Percentiles rank a stretch among this genome's conserved stretches.
phyloP scores from a whole-genome alignment of 2,329 filamentous ascomycete genomes.

The Fusarium drepaniforme region DNA sequence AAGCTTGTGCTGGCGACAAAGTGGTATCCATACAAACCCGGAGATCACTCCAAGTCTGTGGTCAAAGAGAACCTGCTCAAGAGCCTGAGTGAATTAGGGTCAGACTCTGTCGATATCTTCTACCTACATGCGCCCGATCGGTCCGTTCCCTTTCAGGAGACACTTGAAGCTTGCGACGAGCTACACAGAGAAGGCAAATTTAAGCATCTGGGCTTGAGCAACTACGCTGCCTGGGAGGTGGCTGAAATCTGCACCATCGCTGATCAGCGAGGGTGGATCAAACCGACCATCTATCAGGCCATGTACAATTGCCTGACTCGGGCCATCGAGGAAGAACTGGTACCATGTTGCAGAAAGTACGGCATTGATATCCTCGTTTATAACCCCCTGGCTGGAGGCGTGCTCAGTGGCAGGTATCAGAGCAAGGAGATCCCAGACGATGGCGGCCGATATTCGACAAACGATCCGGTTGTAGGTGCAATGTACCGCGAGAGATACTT shows the following conservation, averaged over 20 bases:
- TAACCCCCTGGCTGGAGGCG: neutral
- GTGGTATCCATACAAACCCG: neutral
- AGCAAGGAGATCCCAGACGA: neutral
- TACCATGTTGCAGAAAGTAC: neutral
- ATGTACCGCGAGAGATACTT: neutral
- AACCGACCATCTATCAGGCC: neutral
- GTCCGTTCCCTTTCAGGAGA: neutral
- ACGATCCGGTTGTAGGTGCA: neutral
- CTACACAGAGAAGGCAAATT: neutral
- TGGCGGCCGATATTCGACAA: neutral
- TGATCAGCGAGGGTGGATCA: neutral
- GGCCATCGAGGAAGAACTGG: neutral
- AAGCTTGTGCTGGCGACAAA: neutral
- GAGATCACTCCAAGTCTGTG: neutral
- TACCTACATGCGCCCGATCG: neutral
- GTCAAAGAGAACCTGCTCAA: neutral
- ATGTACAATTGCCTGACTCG: neutral
- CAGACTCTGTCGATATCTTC: neutral
- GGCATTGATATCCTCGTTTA: neutral
- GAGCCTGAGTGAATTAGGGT: neutral
- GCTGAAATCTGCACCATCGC: neutral
- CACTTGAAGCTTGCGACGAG: neutral
- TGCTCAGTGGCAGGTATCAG: neutral
- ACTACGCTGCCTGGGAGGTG: neutral
- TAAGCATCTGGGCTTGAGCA: neutral